Conservation (phyloP, 768 basidiomycete genomes). For the Tulasnella sp. region DNA sequence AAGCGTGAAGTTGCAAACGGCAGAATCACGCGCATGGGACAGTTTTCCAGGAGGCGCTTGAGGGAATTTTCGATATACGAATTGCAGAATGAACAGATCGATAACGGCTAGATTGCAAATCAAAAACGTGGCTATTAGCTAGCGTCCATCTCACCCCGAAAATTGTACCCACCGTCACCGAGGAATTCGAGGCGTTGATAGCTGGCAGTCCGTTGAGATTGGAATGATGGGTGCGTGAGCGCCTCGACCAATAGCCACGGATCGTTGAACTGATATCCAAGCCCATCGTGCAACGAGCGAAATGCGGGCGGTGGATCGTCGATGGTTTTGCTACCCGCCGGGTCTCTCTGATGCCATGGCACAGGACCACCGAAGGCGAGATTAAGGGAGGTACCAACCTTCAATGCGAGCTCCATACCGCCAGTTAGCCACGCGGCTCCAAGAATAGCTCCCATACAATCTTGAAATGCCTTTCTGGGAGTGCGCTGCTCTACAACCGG, state of each 20-base stretch:
- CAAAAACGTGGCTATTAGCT: conserved; percentile 10
- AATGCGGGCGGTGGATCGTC: background rate
- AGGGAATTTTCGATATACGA: conserved; percentile 61
- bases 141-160: background rate
- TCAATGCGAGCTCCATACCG: conserved; percentile 58
- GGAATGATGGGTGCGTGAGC: conserved; percentile 76
- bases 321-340: conserved; percentile 25
- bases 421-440: conserved; percentile 69
- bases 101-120: conserved; percentile 43
- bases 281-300: conserved; percentile 39
- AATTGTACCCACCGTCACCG: conserved; percentile 62
- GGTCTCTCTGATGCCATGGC: conserved; percentile 57
- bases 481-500: conserved; percentile 38
- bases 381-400: conserved; percentile 51
- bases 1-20: conserved; percentile 64
- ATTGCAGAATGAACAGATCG: conserved; percentile 59
- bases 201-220: conserved; percentile 41
- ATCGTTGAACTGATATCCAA: conserved; percentile 62
- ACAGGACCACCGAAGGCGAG: conserved; percentile 61
- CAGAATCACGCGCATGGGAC: conserved; percentile 55
- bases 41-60: conserved; percentile 66
- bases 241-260: conserved; percentile 63
- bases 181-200: conserved; percentile 86
- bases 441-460: conserved; percentile 79
- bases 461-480: conserved; percentile 65